A percentile compares a stretch with the other conserved stretches of the same genome.
These are phyloP conservation scores for Cicer bijugum DNA, from an alignment of 306 rosid genomes.

Conservation along the genomic window DNA sequence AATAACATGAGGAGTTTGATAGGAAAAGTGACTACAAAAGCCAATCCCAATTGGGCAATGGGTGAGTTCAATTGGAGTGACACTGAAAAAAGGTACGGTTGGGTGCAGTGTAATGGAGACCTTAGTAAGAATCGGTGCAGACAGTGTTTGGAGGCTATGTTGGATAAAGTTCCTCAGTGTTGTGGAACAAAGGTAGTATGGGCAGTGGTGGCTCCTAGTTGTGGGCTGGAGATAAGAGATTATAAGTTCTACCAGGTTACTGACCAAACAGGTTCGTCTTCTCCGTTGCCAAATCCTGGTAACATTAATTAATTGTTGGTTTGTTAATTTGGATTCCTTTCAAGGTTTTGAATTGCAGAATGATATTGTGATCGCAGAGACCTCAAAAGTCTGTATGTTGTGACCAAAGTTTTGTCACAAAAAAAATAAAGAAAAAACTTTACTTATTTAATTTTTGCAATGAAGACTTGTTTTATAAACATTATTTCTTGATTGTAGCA, in stretches of 20 bases:
- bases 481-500: too few relatives aligned
- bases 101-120: slow-evolving; percentile 41
- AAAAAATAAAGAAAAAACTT: too few relatives aligned
- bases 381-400: too few relatives aligned
- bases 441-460: too few relatives aligned
- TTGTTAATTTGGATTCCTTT: background rate
- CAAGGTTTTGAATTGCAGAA: too few relatives aligned
- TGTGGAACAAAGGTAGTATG: slow-evolving; percentile 25
- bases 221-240: slow-evolving; percentile 36
- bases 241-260: background rate
- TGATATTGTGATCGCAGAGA: too few relatives aligned
- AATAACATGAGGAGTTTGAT: slow-evolving; percentile 23
- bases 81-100: slow-evolving; percentile 25
- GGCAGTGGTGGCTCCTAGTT: slow-evolving; percentile 28
- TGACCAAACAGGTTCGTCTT: background rate
- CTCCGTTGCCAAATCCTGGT: slow-evolving; percentile 27
- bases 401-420: too few relatives aligned
- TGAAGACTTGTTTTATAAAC: too few relatives aligned
- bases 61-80: slow-evolving; percentile 16
- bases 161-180: slow-evolving; percentile 14
- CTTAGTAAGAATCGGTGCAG: slow-evolving; percentile 8
- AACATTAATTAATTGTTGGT: background rate
- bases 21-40: background rate
- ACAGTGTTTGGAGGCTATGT: slow-evolving; percentile 23
- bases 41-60: background rate